A percentile compares a stretch with the other conserved stretches of the same genome.
phyloP scores from a whole-genome alignment of 2,329 filamentous ascomycete genomes.

The Chaetomiaceae sp. region DNA sequence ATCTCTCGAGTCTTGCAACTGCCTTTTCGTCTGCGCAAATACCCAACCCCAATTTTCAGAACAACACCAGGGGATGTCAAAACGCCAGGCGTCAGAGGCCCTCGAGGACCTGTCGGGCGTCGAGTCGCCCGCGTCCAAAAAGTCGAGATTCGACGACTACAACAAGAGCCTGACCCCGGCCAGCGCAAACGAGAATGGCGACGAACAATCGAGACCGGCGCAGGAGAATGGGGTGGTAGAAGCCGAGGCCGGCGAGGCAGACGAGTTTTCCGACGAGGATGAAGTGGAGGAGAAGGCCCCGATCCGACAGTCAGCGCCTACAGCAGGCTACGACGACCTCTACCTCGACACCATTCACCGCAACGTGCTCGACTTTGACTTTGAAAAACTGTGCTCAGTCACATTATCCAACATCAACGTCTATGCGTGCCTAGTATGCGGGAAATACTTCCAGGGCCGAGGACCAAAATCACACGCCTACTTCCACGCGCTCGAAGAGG shows the following conservation, averaged over 20 bases:
- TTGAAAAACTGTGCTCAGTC: constrained; percentile 96
- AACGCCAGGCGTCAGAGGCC: constrained; percentile 57
- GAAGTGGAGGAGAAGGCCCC: constrained; percentile 43
- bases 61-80: constrained; percentile 30
- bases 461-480: constrained; percentile 95
- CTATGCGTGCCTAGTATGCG: constrained; percentile 94
- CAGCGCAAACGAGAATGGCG: constrained; percentile 25
- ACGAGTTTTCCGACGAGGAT: constrained; percentile 30
- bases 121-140: constrained; percentile 57
- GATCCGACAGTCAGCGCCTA: constrained; percentile 69
- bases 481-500: constrained; percentile 91
- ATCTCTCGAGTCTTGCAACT: neutral
- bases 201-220: constrained; percentile 17
- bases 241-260: constrained; percentile 26
- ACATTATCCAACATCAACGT: constrained; percentile 98
- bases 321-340: constrained; percentile 87
- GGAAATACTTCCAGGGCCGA: constrained; percentile 94
- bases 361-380: constrained; percentile 92
- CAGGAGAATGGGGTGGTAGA: constrained; percentile 24
- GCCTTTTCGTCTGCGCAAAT: neutral
- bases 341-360: constrained; percentile 98
- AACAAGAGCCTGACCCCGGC: constrained; percentile 29
- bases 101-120: constrained; percentile 53
- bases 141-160: constrained; percentile 48
- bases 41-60: neutral